phyloP scores from a whole-genome alignment of 768 basidiomycete species.

The Lactarius vividus region DNA sequence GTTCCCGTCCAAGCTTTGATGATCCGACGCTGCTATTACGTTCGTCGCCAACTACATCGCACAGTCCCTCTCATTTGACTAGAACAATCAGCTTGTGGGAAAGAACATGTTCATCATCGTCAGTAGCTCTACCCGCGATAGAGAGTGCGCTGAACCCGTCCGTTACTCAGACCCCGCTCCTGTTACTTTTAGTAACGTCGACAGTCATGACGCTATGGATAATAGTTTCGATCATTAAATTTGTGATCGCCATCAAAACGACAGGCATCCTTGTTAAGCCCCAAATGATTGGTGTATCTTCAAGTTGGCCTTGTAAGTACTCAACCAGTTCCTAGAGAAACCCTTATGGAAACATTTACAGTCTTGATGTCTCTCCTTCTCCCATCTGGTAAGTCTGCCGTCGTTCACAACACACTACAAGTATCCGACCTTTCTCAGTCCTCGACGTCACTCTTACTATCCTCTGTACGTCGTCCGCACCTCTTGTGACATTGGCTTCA shows the following conservation, averaged over 20 bases:
- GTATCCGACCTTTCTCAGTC: background rate
- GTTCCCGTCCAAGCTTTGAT: constrained; percentile 16
- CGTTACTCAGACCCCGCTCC: background rate
- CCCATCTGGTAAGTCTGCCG: background rate
- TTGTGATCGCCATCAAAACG: background rate
- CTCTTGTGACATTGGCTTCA: background rate
- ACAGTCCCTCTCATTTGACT: background rate
- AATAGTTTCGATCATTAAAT: background rate
- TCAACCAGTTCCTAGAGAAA: background rate
- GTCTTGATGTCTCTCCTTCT: background rate
- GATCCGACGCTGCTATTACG: constrained; percentile 22
- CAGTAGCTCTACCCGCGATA: background rate
- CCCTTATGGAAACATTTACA: background rate
- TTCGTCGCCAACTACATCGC: background rate
- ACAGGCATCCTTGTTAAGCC: background rate
- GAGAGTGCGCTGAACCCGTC: background rate
- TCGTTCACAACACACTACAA: background rate
- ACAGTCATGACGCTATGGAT: background rate
- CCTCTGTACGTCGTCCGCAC: background rate
- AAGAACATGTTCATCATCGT: constrained; percentile 14
- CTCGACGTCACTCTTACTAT: background rate
- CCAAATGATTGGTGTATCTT: background rate
- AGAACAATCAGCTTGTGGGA: constrained; percentile 1
- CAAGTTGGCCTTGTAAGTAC: constrained; percentile 14
- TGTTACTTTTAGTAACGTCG: constrained; percentile 8